These are phyloP conservation scores for Angomonas desouzai DNA, from an alignment of 208 protist species.

Conservation along the genomic window DNA sequence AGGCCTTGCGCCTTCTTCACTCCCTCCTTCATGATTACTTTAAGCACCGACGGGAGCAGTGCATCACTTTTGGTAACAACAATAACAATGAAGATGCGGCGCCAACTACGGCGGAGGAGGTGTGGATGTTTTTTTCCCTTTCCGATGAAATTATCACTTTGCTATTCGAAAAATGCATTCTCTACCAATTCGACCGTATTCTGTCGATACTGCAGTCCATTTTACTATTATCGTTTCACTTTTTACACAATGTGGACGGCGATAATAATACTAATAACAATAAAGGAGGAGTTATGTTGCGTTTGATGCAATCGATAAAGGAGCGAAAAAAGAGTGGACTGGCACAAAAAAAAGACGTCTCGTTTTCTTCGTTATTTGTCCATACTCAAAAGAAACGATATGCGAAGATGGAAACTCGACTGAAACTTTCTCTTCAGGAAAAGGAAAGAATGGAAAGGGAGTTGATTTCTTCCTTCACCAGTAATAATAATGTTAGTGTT, in stretches of 20 bases:
- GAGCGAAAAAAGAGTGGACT: neutral
- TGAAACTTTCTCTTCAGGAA: neutral
- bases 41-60: neutral
- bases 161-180: neutral
- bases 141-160: neutral
- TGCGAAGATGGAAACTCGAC: neutral
- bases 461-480: neutral
- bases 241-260: neutral
- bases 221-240: neutral
- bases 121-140: neutral
- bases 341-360: neutral
- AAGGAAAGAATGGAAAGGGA: neutral
- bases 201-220: neutral
- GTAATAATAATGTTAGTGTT: neutral
- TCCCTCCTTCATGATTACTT: neutral
- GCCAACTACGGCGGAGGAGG: neutral
- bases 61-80: neutral
- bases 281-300: neutral
- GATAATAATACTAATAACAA: conserved; percentile 8
- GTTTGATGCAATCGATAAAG: neutral
- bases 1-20: conserved; percentile 2
- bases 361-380: neutral
- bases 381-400: neutral
- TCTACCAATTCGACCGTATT: neutral
- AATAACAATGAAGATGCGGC: neutral